These are phyloP conservation scores for Colletotrichum tamarilloi DNA, from an alignment of 2,329 filamentous ascomycete genomes.

Conservation along the genomic window DNA sequence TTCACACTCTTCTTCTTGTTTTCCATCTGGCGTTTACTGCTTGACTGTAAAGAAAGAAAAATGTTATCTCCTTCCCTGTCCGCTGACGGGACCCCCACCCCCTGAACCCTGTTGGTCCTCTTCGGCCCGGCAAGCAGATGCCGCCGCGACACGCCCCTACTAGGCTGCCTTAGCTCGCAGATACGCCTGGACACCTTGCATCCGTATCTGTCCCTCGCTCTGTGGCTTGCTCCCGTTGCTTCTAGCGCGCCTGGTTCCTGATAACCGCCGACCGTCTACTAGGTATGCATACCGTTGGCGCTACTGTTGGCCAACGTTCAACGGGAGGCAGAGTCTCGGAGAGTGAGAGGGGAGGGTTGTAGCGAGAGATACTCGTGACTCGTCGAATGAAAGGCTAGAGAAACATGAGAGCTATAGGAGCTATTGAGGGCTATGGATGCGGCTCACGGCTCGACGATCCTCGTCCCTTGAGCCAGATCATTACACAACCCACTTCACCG, in stretches of 20 bases:
- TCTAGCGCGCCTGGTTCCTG: not conserved
- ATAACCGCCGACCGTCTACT: not conserved
- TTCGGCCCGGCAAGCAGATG: constrained; percentile 30
- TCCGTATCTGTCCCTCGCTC: not conserved
- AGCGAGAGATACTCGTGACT: too few species aligned
- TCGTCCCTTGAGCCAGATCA: not conserved
- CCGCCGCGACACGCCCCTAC: constrained; percentile 6
- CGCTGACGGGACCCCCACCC: not conserved
- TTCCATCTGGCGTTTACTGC: not conserved
- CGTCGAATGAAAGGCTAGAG: not conserved
- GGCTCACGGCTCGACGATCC: not conserved
- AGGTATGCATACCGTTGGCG: not conserved
- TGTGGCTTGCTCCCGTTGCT: constrained; percentile 12
- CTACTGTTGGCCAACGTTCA: not conserved
- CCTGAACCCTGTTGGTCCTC: constrained; percentile 15
- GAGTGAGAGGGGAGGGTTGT: not conserved
- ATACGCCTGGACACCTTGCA: not conserved
- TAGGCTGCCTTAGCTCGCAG: not conserved
- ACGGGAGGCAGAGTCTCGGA: not conserved
- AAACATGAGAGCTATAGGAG: not conserved
- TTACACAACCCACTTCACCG: not conserved
- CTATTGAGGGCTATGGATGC: not conserved
- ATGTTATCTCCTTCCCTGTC: constrained; percentile 7
- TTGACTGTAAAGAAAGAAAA: too few species aligned
- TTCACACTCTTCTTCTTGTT: not conserved